Conservation (phyloP, 164 flowering plant species). For the Annona cherimola region DNA sequence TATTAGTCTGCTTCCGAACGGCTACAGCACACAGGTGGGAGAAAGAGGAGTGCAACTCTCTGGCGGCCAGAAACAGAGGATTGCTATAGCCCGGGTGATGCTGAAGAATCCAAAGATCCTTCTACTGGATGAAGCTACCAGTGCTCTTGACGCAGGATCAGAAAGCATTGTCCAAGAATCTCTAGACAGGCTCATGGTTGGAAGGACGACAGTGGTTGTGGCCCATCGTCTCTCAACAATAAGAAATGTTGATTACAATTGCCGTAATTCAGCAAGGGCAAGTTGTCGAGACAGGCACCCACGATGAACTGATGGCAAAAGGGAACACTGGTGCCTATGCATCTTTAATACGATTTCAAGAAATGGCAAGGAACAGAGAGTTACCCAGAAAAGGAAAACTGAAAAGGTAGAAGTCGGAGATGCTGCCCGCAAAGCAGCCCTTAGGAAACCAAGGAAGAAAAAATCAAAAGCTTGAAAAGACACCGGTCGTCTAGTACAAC, state of each 20-base stretch:
- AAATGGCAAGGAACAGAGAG: slow-evolving; percentile 73
- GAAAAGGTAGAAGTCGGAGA: no score
- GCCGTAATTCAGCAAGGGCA: slow-evolving; percentile 94
- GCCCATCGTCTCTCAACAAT: slow-evolving; percentile 97
- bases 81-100: slow-evolving; percentile 97
- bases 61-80: slow-evolving; percentile 97
- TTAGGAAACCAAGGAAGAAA: no score
- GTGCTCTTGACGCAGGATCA: slow-evolving; percentile 96
- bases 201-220: slow-evolving; percentile 94
- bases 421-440: no score
- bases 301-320: slow-evolving; percentile 82
- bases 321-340: slow-evolving; percentile 68
- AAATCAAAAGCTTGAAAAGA: no score
- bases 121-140: slow-evolving; percentile 97
- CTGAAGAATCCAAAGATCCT: slow-evolving; percentile 85
- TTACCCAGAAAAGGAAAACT: no score
- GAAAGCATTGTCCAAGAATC: slow-evolving; percentile 98
- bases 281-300: slow-evolving; percentile 90
- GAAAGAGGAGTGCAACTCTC: slow-evolving; percentile 97
- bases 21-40: slow-evolving; percentile 95
- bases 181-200: slow-evolving; percentile 91
- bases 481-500: no score
- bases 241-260: slow-evolving; percentile 78
- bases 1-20: slow-evolving; percentile 76
- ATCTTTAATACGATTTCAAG: slow-evolving; percentile 83